Evolutionary conservation across 257 asterid genomes (phyloP), one percentile per base, ranked within the genome.

Genomic region (Fraxinus pennsylvanica): DNA sequence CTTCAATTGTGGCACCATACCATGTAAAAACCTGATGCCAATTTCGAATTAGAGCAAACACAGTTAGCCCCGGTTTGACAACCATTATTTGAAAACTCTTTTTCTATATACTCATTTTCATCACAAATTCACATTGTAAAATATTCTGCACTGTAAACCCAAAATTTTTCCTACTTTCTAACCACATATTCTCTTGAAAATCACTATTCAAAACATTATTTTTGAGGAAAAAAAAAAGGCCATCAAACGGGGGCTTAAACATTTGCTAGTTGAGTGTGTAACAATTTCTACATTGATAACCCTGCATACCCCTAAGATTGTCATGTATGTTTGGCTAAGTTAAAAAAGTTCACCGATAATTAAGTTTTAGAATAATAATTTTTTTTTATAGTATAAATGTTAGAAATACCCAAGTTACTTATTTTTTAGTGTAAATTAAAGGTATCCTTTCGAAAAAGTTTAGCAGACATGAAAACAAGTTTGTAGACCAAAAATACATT

Each of bases 1-100:
- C 79, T 84, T 96, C 98, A 80, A 96, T 87, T 32, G 95, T 90
- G 25, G 98, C 99, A 73, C 99, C 98, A 79, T 92, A 86, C 99
- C 99, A 96, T 8, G 98, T 91, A 82, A 96, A 96, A 75, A 92
- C 96, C 98, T 92, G 81, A 82, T 74, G 29, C 14, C 19, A 80
- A 76, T 50, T 76, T 73, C 72, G 68, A 76, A 73, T 81, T 75
- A 81, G 69, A 86, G 79, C 43, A 67, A 71, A 19, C 52, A 74
- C 12, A 57, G 33, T 32, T 32, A 32, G 33, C 33, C 33, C 33
- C 33, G 3, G 3, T 32, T 32, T 32, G 33, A 32, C 33, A 32
- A 32, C 33, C 33, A 32, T 32, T 32, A 32, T 32, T 32, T 32
- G 33, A 32, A 32, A 32, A 32, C 33, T 32, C 33, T 32, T 32